Percentiles rank a stretch among this genome's conserved stretches.
Conservation (phyloP, 2,329 filamentous ascomycete species). For the Dactylellina sp. region DNA sequence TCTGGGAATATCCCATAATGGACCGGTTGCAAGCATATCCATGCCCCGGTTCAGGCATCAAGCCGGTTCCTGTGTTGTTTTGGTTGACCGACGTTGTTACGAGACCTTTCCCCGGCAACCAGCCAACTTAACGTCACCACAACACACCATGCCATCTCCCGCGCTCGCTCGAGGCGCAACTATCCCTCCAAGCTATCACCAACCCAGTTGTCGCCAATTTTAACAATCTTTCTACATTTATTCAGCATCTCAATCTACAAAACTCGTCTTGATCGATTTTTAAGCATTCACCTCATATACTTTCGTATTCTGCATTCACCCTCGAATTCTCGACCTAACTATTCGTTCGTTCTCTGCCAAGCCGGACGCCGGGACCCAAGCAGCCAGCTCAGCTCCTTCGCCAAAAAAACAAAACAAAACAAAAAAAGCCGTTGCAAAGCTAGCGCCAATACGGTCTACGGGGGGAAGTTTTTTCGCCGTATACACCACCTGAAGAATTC, state of each 20-base stretch:
- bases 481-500: conserved; percentile 4
- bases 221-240: background rate
- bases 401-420: conserved; percentile 11
- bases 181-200: conserved; percentile 7
- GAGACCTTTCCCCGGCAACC: conserved; percentile 41
- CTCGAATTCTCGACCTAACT: conserved; percentile 12
- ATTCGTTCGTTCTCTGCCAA: conserved; percentile 33
- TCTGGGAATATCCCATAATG: background rate
- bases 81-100: conserved; percentile 20
- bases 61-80: conserved; percentile 10
- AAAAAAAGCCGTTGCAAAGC: conserved; percentile 9
- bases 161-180: conserved; percentile 1
- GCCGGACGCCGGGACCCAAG: conserved; percentile 41
- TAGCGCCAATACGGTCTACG: conserved; percentile 1
- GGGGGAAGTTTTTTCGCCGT: conserved; percentile 6
- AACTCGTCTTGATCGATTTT: background rate
- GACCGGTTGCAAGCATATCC: background rate
- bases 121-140: conserved; percentile 41
- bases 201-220: conserved; percentile 2
- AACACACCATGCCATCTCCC: conserved; percentile 30
- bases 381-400: conserved; percentile 33
- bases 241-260: background rate
- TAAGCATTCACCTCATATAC: background rate
- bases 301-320: conserved; percentile 14
- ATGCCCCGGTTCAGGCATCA: background rate